Percentiles rank a stretch among this genome's conserved stretches.
Evolutionary conservation across 2,329 filamentous ascomycete species (phyloP).

Genomic region (Harringtonia aguacate): DNA sequence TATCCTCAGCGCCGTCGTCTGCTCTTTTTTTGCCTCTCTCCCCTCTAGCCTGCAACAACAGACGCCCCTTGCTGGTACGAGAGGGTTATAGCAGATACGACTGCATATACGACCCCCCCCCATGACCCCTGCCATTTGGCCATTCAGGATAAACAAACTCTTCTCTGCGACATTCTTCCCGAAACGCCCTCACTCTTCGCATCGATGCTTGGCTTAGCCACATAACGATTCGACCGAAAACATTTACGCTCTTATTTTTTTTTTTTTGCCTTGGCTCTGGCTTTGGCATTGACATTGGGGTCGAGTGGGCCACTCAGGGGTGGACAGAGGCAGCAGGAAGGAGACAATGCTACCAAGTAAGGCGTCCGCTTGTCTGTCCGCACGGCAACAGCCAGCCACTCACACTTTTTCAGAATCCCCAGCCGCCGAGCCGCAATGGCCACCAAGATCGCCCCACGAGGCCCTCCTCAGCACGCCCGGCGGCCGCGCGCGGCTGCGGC

Average conservation of each 20-base stretch:
- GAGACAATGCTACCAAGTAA: slow-evolving; percentile 10
- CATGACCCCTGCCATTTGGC: no score
- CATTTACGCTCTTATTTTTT: no score
- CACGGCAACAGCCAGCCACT: not conserved
- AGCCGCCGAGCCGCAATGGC: slow-evolving; percentile 42
- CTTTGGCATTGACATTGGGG: no score
- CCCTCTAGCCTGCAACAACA: no score
- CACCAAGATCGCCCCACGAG: slow-evolving; percentile 55
- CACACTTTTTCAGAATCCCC: slow-evolving; percentile 12
- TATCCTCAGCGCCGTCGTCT: no score
- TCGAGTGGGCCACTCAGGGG: no score
- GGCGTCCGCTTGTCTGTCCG: not conserved
- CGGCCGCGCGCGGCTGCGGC: slow-evolving; percentile 65
- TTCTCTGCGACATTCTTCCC: not conserved
- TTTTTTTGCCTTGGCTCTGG: not conserved
- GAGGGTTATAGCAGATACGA: no score
- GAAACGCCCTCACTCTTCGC: not conserved
- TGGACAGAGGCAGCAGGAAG: not conserved
- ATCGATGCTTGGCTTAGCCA: not conserved
- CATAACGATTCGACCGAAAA: not conserved
- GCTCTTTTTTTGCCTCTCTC: no score
- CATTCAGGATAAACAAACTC: no score
- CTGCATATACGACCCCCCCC: no score
- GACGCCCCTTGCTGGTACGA: not conserved
- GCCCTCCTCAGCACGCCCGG: slow-evolving; percentile 59